Evolutionary conservation across 2,329 filamentous ascomycete genomes (phyloP).

Genomic region (Paraphoma sp.): DNA sequence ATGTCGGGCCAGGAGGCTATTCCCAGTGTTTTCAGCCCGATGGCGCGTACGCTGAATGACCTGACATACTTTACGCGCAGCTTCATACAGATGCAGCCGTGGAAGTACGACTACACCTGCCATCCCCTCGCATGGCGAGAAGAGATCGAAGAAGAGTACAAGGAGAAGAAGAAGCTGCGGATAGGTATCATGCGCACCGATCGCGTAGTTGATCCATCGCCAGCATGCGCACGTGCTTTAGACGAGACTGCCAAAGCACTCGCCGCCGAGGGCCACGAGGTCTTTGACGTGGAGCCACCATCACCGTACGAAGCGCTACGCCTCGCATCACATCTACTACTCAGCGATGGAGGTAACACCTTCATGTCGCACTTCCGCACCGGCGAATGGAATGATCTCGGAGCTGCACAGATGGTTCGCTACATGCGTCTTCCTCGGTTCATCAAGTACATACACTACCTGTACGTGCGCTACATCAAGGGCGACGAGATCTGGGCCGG

Average conservation of each 20-base stretch:
- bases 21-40: conserved; percentile 87
- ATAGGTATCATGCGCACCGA: conserved; percentile 82
- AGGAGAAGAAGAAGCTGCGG: conserved; percentile 67
- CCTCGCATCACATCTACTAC: conserved; percentile 80
- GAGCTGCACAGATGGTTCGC: conserved; percentile 75
- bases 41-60: conserved; percentile 85
- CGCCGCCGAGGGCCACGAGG: conserved; percentile 74
- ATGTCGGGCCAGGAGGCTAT: conserved; percentile 95
- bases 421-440: conserved; percentile 76
- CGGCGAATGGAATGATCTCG: conserved; percentile 80
- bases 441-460: conserved; percentile 84
- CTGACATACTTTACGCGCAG: conserved; percentile 82
- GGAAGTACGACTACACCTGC: conserved; percentile 86
- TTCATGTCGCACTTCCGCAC: conserved; percentile 78
- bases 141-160: conserved; percentile 65
- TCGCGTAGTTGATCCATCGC: conserved; percentile 83
- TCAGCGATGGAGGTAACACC: conserved; percentile 81
- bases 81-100: conserved; percentile 81
- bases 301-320: conserved; percentile 75
- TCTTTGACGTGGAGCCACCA: conserved; percentile 71
- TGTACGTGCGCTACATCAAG: conserved; percentile 85
- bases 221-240: conserved; percentile 80
- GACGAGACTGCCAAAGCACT: conserved; percentile 74
- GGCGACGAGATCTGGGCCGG: conserved; percentile 80
- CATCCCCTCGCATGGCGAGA: conserved; percentile 83